Percentiles rank a stretch among this genome's conserved stretches.
phyloP scores from a whole-genome alignment of 106 monocot species.

The Hemerocallis citrina region DNA sequence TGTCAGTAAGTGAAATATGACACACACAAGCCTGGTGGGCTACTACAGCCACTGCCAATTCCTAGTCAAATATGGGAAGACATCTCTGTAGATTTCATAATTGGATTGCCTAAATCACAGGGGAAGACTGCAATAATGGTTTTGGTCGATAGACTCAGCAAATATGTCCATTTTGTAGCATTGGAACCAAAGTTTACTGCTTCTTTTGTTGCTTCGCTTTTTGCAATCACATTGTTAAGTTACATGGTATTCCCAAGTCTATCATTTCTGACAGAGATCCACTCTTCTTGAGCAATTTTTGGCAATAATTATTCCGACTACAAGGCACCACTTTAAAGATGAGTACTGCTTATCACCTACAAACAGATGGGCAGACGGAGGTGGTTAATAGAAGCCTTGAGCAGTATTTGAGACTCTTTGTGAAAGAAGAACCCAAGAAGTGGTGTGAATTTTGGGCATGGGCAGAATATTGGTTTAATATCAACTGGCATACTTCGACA shows the following conservation, averaged over 20 bases:
- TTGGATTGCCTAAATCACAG: background rate
- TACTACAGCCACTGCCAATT: conserved; percentile 10
- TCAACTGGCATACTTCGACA: background rate
- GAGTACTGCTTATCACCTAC: background rate
- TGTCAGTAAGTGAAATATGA: no score
- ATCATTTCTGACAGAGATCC: background rate
- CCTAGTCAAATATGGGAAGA: background rate
- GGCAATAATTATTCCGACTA: background rate
- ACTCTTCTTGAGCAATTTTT: background rate
- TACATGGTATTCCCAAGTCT: background rate
- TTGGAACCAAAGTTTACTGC: background rate
- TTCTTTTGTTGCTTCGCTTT: background rate
- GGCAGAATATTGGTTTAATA: background rate
- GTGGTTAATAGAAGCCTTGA: no score
- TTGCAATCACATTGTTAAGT: background rate
- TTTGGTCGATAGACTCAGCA: conserved; percentile 11
- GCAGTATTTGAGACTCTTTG: background rate
- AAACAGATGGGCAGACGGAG: no score
- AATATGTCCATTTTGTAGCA: background rate
- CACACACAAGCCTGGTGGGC: background rate
- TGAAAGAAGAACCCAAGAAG: background rate
- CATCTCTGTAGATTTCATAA: conserved; percentile 13
- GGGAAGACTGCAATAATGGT: background rate
- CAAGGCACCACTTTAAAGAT: no score
- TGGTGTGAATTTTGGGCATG: background rate